Percentiles rank a stretch among this genome's conserved stretches.
These are phyloP conservation scores for Croton laevigatus DNA, from an alignment of 441 rosid species.

Conservation along the genomic window DNA sequence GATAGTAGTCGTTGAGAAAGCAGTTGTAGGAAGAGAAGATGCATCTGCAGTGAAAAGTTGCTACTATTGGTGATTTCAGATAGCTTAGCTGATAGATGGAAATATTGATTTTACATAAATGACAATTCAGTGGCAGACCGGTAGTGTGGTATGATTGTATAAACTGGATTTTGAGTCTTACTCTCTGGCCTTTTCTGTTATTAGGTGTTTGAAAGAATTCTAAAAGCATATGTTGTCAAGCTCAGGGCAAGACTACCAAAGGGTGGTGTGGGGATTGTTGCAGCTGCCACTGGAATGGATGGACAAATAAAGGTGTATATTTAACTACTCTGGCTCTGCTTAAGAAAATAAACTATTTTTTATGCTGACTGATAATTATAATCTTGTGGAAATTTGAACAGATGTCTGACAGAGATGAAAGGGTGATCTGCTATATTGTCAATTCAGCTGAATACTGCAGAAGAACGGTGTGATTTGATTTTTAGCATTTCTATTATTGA, in stretches of 20 bases:
- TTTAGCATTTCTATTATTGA: not conserved
- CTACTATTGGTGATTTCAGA: not conserved
- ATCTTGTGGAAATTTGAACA: constrained; percentile 35
- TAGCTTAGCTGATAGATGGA: not conserved
- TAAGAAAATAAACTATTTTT: constrained; percentile 1
- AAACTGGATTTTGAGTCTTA: not conserved
- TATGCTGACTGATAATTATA: constrained; percentile 20
- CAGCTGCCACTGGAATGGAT: constrained; percentile 98
- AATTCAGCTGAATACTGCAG: constrained; percentile 98
- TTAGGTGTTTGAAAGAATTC: constrained; percentile 94
- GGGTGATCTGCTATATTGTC: constrained; percentile 91
- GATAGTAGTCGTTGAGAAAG: not conserved
- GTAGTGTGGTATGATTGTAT: not conserved
- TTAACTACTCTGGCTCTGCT: too few species aligned
- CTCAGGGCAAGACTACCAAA: constrained; percentile 87
- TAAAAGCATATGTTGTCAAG: constrained; percentile 94
- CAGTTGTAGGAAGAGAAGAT: not conserved
- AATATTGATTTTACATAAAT: not conserved
- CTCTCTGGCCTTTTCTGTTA: constrained; percentile 14
- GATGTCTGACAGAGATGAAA: constrained; percentile 97
- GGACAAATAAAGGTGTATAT: constrained; percentile 84
- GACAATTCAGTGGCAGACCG: not conserved
- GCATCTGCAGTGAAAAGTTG: not conserved
- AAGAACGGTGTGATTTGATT: constrained; percentile 58
- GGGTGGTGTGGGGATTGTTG: constrained; percentile 96